These are phyloP conservation scores for Clavaria fumosa DNA, from an alignment of 768 basidiomycete genomes.

Conservation along the genomic window DNA sequence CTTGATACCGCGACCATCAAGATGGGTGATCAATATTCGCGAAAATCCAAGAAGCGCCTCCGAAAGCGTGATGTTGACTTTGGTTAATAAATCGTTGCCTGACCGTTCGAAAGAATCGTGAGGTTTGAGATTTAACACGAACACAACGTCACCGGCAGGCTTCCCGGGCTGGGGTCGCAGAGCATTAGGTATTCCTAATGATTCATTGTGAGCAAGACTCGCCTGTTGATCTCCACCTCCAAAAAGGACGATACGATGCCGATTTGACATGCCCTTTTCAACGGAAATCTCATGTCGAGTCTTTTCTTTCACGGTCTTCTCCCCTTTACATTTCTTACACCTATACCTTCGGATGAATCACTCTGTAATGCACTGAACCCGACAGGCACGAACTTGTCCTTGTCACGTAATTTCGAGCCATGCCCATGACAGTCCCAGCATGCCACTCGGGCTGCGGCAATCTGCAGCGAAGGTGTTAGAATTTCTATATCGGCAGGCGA, in stretches of 20 bases:
- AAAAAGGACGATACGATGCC: slow-evolving; percentile 73
- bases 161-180: slow-evolving; percentile 65
- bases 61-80: slow-evolving; percentile 75
- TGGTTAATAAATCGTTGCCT: slow-evolving; percentile 66
- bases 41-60: slow-evolving; percentile 94
- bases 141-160: slow-evolving; percentile 84
- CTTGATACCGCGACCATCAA: slow-evolving; percentile 85
- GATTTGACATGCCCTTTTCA: slow-evolving; percentile 75
- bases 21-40: slow-evolving; percentile 76
- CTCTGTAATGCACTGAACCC: slow-evolving; percentile 5
- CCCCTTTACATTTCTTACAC: slow-evolving; percentile 93
- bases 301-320: slow-evolving; percentile 73
- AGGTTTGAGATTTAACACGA: slow-evolving; percentile 48
- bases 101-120: slow-evolving; percentile 78
- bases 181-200: no score
- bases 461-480: no score
- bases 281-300: slow-evolving; percentile 77
- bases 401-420: slow-evolving; percentile 64
- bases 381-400: slow-evolving; percentile 48
- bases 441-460: slow-evolving; percentile 30
- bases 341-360: slow-evolving; percentile 27
- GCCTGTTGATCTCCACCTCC: slow-evolving; percentile 90
- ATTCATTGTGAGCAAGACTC: slow-evolving; percentile 10
- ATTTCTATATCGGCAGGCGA: no score
- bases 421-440: slow-evolving; percentile 59